Conservation (phyloP, 2,329 filamentous ascomycete species). For the Trichoderma hamatum region DNA sequence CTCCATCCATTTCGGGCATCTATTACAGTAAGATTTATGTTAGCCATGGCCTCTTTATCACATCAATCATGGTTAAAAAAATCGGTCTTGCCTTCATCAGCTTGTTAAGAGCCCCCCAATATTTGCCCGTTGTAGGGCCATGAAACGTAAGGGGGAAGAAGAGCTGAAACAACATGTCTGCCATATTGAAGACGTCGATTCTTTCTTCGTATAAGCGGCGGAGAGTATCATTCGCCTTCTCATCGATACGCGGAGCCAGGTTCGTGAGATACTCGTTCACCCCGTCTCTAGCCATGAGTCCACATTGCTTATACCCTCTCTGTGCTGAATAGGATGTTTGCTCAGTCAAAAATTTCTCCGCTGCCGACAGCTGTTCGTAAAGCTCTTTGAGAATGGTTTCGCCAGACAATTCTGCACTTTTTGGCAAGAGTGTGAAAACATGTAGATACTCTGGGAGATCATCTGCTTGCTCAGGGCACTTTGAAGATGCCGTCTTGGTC, state of each 20-base stretch:
- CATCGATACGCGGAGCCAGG: constrained; percentile 32
- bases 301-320: constrained; percentile 37
- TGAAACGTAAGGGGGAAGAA: constrained; percentile 46
- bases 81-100: constrained; percentile 36
- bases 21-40: neutral
- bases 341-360: constrained; percentile 35
- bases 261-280: constrained; percentile 34
- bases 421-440: constrained; percentile 32
- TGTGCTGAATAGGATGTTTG: constrained; percentile 36
- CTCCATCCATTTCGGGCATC: constrained; percentile 28
- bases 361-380: constrained; percentile 30
- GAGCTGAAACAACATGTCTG: constrained; percentile 45
- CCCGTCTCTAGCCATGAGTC: constrained; percentile 31
- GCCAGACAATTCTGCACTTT: constrained; percentile 9
- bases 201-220: constrained; percentile 38
- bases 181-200: constrained; percentile 47
- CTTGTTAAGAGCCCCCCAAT: constrained; percentile 47
- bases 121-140: constrained; percentile 46
- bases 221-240: constrained; percentile 32
- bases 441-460: constrained; percentile 27
- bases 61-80: neutral
- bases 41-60: neutral
- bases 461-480: neutral
- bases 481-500: neutral
- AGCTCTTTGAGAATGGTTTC: constrained; percentile 10